Percentiles rank a stretch among this genome's conserved stretches.
phyloP scores from a whole-genome alignment of 495 filamentous ascomycete genomes.

The Aspergillus heteromorphus region DNA sequence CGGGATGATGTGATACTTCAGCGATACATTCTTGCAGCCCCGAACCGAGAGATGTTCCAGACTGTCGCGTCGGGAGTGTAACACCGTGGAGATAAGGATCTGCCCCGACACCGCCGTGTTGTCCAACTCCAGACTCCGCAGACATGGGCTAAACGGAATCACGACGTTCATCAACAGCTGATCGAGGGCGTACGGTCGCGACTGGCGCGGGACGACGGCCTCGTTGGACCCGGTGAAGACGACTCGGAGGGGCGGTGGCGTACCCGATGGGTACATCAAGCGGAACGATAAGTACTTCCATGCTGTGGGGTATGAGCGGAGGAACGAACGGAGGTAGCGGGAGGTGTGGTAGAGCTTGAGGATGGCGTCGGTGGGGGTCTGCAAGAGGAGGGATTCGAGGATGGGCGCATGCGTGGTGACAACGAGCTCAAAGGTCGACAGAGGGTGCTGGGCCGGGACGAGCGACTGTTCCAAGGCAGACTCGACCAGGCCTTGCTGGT shows the following conservation, averaged over 20 bases:
- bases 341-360: conserved; percentile 56
- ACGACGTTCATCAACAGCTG: conserved; percentile 52
- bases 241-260: conserved; percentile 27
- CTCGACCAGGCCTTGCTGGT: conserved; percentile 24
- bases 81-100: conserved; percentile 48
- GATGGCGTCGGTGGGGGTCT: conserved; percentile 51
- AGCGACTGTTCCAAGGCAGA: conserved; percentile 23
- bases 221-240: conserved; percentile 32
- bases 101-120: conserved; percentile 57
- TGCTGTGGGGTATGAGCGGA: conserved; percentile 53
- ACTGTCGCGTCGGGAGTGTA: conserved; percentile 47
- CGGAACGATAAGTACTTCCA: conserved; percentile 59
- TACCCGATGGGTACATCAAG: conserved; percentile 42
- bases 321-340: conserved; percentile 47
- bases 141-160: conserved; percentile 49
- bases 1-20: conserved; percentile 60
- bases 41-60: conserved; percentile 56
- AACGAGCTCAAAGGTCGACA: conserved; percentile 48
- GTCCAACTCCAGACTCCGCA: conserved; percentile 54
- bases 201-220: conserved; percentile 39
- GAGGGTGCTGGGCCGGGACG: conserved; percentile 24
- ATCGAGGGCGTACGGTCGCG: conserved; percentile 52
- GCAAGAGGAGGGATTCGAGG: conserved; percentile 53
- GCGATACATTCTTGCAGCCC: conserved; percentile 60
- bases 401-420: conserved; percentile 52